Base-by-base conservation (phyloP, 2,329 filamentous ascomycete genomes). In the Aaosphaeria pasadenensis region DNA sequence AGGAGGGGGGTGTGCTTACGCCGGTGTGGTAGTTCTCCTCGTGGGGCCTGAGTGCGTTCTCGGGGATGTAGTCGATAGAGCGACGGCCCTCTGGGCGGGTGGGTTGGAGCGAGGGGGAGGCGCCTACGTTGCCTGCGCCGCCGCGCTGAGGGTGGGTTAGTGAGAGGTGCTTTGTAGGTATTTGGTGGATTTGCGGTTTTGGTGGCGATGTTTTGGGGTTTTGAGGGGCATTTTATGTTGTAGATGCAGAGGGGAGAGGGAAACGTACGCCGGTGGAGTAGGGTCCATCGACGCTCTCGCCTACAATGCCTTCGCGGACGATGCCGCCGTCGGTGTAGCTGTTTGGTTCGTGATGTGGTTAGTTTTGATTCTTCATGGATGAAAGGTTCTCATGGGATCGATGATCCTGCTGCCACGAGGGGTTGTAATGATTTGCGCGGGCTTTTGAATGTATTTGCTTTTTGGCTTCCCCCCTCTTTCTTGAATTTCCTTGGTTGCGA, bases 1-100 rank as follows among this genome's bases (percentile, higher is more conserved):
- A n/a, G n/a, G n/a, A n/a, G n/a, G n/a, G n/a, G n/a, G n/a, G n/a
- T n/a, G n/a, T n/a, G n/a, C n/a, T 13, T 66, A 72, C 70, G n/a
- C 74, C 74, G 6, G 74, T 77, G 56, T 77, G 74, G 53, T 71
- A 77, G 52, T 77, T 73, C 29, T 74, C 72, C 38, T 67, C 67
- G 13, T 60, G 49, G 30, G 60, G 58, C 39, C 73, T 63, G 41
- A 71, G 62, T 11, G 71, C 67, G 28, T 69, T 67, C 56, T 77
- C 74, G 24, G 75, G 75, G 11, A 77, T 67, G 43, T 71, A 56
- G 47, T 77, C 74, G 44, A 67, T 54, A 5, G 71, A 71, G 11
- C 59, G 61, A 50, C 63, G 61, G 33, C 56, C 54, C 9, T 41
- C 38, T 28, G 45, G 56, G 30, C 57, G 52, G 42, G 59, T 49